Evolutionary conservation across 78 protist species (phyloP), one percentile per base, ranked within the genome.

Genomic region (Dictyostelium intermedium): DNA sequence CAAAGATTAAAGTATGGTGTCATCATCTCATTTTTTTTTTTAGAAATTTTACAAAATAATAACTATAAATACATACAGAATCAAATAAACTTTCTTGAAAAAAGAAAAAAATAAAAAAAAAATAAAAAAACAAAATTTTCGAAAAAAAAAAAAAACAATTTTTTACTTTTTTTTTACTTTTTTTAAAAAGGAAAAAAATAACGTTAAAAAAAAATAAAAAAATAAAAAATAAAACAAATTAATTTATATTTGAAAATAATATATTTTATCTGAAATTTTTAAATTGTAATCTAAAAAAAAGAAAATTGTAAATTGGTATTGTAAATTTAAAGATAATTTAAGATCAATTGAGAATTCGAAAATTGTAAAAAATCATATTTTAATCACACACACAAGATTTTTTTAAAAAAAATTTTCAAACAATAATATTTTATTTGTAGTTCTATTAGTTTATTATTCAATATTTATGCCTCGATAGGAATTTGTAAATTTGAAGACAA

Each of bases 1-100:
- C 82, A 74, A 74, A 74, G 82, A 74, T 74, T 74, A 74, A 74
- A 74, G 20, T 74, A 13, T 74, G 27, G 41, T 74, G 18, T 74
- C 82, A 74, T 74, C 82, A 74, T 74, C 39, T 74, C 20, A 39
- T 32, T 74, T 73, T 30, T 37, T 35, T 18, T 73, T 30, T 70
- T 32, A n/a, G n/a, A n/a, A n/a, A n/a, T n/a, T n/a, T n/a, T n/a
- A n/a, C n/a, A n/a, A n/a, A n/a, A n/a, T n/a, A n/a, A n/a, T n/a
- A n/a, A n/a, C n/a, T n/a, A n/a, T n/a, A n/a, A n/a, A 66, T 66
- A 27, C 74, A 66, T 23, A 23, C 74, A 27, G n/a, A n/a, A n/a
- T n/a, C n/a, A n/a, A n/a, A n/a, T n/a, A n/a, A n/a, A n/a, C n/a
- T n/a, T n/a, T n/a, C n/a, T n/a, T n/a, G n/a, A n/a, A n/a, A n/a